Percentiles rank a stretch among this genome's conserved stretches.
Conservation (phyloP, 352 stramenopile genomes). For the Phytophthora melonis region DNA sequence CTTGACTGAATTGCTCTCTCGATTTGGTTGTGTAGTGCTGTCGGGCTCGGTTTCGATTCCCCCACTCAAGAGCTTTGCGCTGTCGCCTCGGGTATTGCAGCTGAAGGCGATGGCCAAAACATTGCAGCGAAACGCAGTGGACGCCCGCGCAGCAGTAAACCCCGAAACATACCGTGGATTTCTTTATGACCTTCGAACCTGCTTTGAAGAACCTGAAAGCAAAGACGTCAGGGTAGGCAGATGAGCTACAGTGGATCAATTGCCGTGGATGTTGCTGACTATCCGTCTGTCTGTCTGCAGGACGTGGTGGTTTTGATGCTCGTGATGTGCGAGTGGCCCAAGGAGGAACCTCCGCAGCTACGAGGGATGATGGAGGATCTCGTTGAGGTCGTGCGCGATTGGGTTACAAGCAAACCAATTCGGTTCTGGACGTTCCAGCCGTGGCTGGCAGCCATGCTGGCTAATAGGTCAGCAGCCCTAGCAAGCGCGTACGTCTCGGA, state of each 20-base stretch:
- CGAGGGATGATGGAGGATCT: constrained; percentile 39
- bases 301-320: constrained; percentile 52
- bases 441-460: constrained; percentile 41
- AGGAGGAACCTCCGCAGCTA: constrained; percentile 36
- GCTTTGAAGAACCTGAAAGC: constrained; percentile 30
- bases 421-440: constrained; percentile 45
- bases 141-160: constrained; percentile 35
- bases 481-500: constrained; percentile 37
- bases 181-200: constrained; percentile 30
- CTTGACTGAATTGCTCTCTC: constrained; percentile 4
- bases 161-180: constrained; percentile 40
- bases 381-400: constrained; percentile 34
- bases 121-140: constrained; percentile 53
- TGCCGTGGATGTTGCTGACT: background rate
- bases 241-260: background rate
- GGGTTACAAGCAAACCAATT: constrained; percentile 32
- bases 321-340: constrained; percentile 45
- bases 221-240: constrained; percentile 39
- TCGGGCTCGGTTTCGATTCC: constrained; percentile 32
- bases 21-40: constrained; percentile 33
- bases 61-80: constrained; percentile 48
- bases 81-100: constrained; percentile 50
- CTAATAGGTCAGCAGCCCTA: constrained; percentile 32
- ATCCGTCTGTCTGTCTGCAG: constrained; percentile 15
- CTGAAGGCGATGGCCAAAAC: constrained; percentile 46